Conservation (phyloP, 306 rosid genomes). For the Morella rubra region DNA sequence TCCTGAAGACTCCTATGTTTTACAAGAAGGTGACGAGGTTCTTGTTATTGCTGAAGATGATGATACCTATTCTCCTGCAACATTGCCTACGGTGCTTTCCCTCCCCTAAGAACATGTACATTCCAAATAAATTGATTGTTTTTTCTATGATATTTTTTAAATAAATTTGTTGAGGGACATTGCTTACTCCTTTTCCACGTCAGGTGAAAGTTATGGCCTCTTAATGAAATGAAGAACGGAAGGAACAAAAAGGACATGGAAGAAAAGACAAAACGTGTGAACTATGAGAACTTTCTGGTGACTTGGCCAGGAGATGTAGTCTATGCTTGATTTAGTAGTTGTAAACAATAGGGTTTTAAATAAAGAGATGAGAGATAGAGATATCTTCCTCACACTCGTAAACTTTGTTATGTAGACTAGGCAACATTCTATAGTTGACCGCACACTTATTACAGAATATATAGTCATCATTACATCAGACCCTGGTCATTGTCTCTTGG, state of each 20-base stretch:
- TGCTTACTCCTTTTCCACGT: not conserved
- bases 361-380: too few relatives aligned
- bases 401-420: too few relatives aligned
- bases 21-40: slow-evolving; percentile 87
- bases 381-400: too few relatives aligned
- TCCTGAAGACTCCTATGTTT: slow-evolving; percentile 78
- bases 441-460: too few relatives aligned
- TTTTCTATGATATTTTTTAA: slow-evolving; percentile 22
- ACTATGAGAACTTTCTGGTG: not conserved
- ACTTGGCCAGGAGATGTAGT: not conserved
- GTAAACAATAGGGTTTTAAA: too few relatives aligned
- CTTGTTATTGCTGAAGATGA: slow-evolving; percentile 93
- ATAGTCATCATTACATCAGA: not conserved
- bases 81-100: slow-evolving; percentile 77
- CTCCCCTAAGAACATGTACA: slow-evolving; percentile 26
- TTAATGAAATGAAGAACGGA: slow-evolving; percentile 3
- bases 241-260: not conserved
- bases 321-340: not conserved
- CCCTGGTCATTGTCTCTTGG: not conserved
- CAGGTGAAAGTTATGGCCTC: slow-evolving; percentile 4
- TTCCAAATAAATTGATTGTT: slow-evolving; percentile 25
- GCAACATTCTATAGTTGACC: too few relatives aligned
- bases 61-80: slow-evolving; percentile 76
- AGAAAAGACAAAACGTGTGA: slow-evolving; percentile 5
- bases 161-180: slow-evolving; percentile 21